Conservation (phyloP, 2,329 filamentous ascomycete species). For the Zasmidium cellare region DNA sequence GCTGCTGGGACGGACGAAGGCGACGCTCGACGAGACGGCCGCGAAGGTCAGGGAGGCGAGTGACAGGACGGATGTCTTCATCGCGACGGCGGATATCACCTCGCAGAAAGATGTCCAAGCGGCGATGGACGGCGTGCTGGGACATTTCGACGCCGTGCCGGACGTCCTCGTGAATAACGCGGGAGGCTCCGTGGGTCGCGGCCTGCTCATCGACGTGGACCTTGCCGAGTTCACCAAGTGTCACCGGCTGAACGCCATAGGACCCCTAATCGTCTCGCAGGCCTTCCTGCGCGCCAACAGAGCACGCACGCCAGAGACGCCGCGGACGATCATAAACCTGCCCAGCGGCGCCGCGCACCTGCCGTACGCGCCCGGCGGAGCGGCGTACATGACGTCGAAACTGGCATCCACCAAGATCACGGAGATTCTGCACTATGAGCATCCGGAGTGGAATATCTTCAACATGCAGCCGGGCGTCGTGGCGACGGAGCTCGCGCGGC, state of each 20-base stretch:
- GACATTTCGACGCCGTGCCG: constrained; percentile 7
- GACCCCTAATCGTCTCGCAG: constrained; percentile 12
- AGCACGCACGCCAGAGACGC: neutral
- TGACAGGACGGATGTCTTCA: constrained; percentile 12
- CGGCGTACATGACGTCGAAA: constrained; percentile 13
- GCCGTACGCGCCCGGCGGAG: constrained; percentile 9
- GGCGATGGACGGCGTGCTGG: constrained; percentile 5
- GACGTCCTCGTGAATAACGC: constrained; percentile 21
- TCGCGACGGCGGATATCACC: constrained; percentile 17
- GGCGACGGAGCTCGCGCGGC: constrained; percentile 16
- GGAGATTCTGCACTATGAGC: constrained; percentile 15
- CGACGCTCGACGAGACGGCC: constrained; percentile 15
- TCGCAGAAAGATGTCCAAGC: constrained; percentile 4
- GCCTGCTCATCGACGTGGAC: constrained; percentile 13
- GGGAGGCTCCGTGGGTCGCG: constrained; percentile 9
- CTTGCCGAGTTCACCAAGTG: constrained; percentile 11
- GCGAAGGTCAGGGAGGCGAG: constrained; percentile 5
- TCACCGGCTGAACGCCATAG: constrained; percentile 13
- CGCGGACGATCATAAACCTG: constrained; percentile 14
- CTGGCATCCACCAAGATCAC: constrained; percentile 12
- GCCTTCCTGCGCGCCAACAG: constrained; percentile 12
- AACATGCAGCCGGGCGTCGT: constrained; percentile 20
- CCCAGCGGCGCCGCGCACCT: constrained; percentile 13
- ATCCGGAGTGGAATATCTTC: constrained; percentile 18
- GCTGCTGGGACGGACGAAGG: constrained; percentile 18